Evolutionary conservation across 2,329 filamentous ascomycete genomes (phyloP).

Genomic region (Penicillium sp.): DNA sequence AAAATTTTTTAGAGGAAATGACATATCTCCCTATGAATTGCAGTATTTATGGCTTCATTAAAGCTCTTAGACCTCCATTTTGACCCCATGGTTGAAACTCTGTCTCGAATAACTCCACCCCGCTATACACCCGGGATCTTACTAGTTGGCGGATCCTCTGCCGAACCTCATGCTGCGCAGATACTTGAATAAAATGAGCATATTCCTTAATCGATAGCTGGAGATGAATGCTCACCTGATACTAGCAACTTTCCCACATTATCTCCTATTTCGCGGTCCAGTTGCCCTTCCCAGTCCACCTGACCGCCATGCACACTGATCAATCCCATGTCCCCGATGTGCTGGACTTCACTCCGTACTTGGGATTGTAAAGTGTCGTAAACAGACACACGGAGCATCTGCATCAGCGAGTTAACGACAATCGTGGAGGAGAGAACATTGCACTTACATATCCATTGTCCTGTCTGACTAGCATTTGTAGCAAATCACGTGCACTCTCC

Average conservation of each 20-base stretch:
- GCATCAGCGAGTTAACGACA: not conserved
- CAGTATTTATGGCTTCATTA: no score
- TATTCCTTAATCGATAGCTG: not conserved
- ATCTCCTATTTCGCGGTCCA: conserved; percentile 6
- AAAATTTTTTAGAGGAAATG: no score
- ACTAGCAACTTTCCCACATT: conserved; percentile 14
- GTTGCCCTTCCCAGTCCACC: conserved; percentile 11
- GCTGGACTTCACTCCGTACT: not conserved
- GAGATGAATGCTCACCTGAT: conserved; percentile 6
- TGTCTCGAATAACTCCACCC: conserved; percentile 18
- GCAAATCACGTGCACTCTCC: conserved; percentile 16
- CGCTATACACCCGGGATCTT: conserved; percentile 4
- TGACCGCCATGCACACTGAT: conserved; percentile 15
- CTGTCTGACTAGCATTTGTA: conserved; percentile 17
- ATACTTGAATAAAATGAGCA: conserved; percentile 13
- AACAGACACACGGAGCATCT: conserved; percentile 16
- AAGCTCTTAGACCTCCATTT: no score
- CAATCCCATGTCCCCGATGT: conserved; percentile 17
- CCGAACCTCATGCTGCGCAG: conserved; percentile 7
- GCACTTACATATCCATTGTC: conserved; percentile 18
- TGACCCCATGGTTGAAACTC: conserved; percentile 21
- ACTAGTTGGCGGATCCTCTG: conserved; percentile 11
- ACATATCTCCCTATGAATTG: no score
- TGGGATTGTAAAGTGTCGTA: conserved; percentile 9
- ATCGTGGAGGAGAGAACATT: no score